Evolutionary conservation across 306 rosid genomes (phyloP), one percentile per base, ranked within the genome.

Genomic region (Bauhinia variegata): DNA sequence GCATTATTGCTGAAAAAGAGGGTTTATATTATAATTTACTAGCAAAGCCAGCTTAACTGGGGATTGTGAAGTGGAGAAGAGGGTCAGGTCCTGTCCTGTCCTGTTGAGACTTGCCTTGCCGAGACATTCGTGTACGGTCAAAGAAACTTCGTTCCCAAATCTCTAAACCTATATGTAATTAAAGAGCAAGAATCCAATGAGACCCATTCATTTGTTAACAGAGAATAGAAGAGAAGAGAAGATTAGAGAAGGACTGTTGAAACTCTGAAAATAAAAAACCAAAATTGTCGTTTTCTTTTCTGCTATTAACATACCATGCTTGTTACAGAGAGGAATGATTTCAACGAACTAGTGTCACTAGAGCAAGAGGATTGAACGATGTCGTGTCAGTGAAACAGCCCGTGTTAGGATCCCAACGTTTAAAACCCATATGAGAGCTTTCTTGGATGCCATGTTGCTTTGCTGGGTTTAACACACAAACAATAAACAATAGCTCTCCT

Each of bases 71-170:
- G 42, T 6, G 31, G 55, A 30, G 12, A 68, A 87, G 95, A 51
- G 89, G 95, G 48, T 89, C 85, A 44, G 93, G 90, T 74, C 88
- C 96, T n/a, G n/a, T n/a, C n/a, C n/a, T n/a, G n/a, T n/a, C n/a
- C n/a, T 1, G 91, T 77, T 30, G 88, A 89, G 28, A 89, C 87
- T 78, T 62, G 30, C 79, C 95, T 87, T 42, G 80, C 88, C 3
- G 88, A 85, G 48, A 72, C 80, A n/a, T 78, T 70, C 86, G n/a
- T n/a, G n/a, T 50, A 75, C 77, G n/a, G 30, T 31, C 60, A 8
- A 63, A 38, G 38, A 51, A 76, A 11, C 74, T 52, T 63, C 82
- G 41, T 84, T 66, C 67, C 76, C 65, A 64, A 68, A 51, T 44
- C 41, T 65, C 28, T n/a, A 76, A 71, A 49, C 84, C 82, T 75